Percentiles rank a stretch among this genome's conserved stretches.
These are phyloP conservation scores for Phyllosticta ampelicida DNA, from an alignment of 2,329 filamentous ascomycete genomes.

Conservation along the genomic window DNA sequence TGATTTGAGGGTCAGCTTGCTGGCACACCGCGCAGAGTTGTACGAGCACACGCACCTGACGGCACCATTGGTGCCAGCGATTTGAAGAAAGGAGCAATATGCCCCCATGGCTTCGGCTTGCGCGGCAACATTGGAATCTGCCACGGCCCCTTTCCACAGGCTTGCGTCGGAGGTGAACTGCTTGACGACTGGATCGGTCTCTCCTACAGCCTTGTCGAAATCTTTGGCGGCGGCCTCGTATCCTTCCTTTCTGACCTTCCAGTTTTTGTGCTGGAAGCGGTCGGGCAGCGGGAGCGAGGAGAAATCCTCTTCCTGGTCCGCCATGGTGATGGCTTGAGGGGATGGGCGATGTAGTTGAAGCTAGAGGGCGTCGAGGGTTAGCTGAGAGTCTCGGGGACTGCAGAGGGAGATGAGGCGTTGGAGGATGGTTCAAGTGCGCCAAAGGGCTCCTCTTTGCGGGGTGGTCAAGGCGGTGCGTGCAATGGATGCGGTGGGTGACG, in stretches of 20 bases:
- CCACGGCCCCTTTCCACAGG: constrained; percentile 85
- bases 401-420: background rate
- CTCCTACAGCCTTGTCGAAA: constrained; percentile 75
- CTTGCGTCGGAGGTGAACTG: constrained; percentile 77
- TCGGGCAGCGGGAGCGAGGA: constrained; percentile 67
- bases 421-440: background rate
- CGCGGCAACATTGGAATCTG: constrained; percentile 92
- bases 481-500: background rate
- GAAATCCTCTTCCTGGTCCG: constrained; percentile 74
- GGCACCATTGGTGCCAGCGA: constrained; percentile 69
- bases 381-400: background rate
- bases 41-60: constrained; percentile 41
- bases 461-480: background rate
- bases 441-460: background rate
- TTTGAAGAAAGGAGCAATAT: constrained; percentile 86
- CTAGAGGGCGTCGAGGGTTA: background rate
- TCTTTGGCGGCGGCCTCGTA: constrained; percentile 88
- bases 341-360: constrained; percentile 4
- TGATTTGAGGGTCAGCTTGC: constrained; percentile 12
- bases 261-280: constrained; percentile 81
- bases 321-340: constrained; percentile 44
- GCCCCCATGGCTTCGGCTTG: constrained; percentile 86
- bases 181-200: constrained; percentile 73
- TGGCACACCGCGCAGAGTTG: background rate
- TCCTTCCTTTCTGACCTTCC: constrained; percentile 92